Base-by-base conservation (phyloP, 208 protist species). In the Wallacemonas sp. region DNA sequence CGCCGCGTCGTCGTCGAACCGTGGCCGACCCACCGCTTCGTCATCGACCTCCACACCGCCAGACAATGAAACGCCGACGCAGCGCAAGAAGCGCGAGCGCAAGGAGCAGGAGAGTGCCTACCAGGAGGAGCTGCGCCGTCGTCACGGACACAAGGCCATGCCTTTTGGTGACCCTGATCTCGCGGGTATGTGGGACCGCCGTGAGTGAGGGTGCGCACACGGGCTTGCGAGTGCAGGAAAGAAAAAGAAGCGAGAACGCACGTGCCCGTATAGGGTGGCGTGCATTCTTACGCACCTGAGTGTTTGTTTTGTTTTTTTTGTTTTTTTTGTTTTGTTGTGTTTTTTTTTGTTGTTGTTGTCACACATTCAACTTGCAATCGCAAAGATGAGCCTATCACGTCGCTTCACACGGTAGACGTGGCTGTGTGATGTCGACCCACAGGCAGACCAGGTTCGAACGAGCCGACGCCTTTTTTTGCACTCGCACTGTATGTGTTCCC, bases 161-260 rank as follows among this genome's bases (percentile, higher is more conserved):
- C 86, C 85, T 31, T 95, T 95, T 62, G 82, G 77, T 26, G 89
- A 95, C 39, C 71, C 79, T 20, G 86, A 92, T 41, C 74, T 95
- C 16, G 48, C 66, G 3, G 89, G 84, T 36, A 64, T 92, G 50
- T 95, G 89, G 89, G 77, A 82, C 32, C 52, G 65, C 7, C 71
- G 79, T 36, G 80, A 81, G 31, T 22, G 45, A 61, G 25, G 7
- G n/a, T n/a, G n/a, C n/a, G n/a, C n/a, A n/a, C n/a, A n/a, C n/a
- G n/a, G n/a, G n/a, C n/a, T n/a, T n/a, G n/a, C n/a, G n/a, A 48
- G 22, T 25, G 23, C 10, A 38, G 14, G n/a, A 14, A 39, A 65
- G 2, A 10, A 3, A 16, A 39, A 38, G 10, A 23, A 33, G 36
- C 26, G 18, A 33, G 18, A 52, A 28, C 16, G 4, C 45, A 36